Base-by-base conservation (phyloP, 805 yeast genomes). In the Wickerhamomyces bisporus region DNA sequence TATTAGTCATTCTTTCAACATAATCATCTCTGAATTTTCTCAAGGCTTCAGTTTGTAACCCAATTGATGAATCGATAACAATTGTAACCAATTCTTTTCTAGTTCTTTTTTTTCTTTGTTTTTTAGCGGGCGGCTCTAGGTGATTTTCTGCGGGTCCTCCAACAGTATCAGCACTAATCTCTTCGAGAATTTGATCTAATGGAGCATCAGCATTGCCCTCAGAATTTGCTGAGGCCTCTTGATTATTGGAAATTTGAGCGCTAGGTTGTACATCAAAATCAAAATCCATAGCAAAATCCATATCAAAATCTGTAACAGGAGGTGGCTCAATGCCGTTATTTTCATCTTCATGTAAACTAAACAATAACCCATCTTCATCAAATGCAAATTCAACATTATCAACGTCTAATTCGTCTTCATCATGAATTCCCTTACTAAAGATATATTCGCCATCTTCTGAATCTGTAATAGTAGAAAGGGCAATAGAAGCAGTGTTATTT, bases 321-420 rank as follows among this genome's bases (percentile, higher is more conserved):
- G n/a, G 25, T 13, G 16, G 30, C 15, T 19, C 25, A 16, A n/a
- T 29, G n/a, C n/a, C 10, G 6, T 8, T 14, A 15, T 11, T 14
- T 15, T 7, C 29, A 14, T 18, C 30, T 14, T 29, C 40, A 7
- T 30, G 43, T 11, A 53, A 20, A 16, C 44, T 51, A 7, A 52
- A 30, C 24, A 54, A 35, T 36, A 51, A 35, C 4, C 59, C 59
- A 30, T 52, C 47, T n/a, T 48, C 57, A 36, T 50, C 49, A 31
- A 53, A 53, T 0, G 52, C 55, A 42, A 55, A 53, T 26, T 49
- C 47, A 2, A 53, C 53, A 17, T 44, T 49, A 5, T 31, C 17
- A 10, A 27, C 30, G 25, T 40, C 48, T 16, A 48, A 29, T 3
- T 25, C 37, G 25, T 42, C 43, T 3, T 47, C 55, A 30, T 43